A percentile compares a stretch with the other conserved stretches of the same genome.
Conservation (phyloP, 768 basidiomycete genomes). For the Nidularia pulvinata region DNA sequence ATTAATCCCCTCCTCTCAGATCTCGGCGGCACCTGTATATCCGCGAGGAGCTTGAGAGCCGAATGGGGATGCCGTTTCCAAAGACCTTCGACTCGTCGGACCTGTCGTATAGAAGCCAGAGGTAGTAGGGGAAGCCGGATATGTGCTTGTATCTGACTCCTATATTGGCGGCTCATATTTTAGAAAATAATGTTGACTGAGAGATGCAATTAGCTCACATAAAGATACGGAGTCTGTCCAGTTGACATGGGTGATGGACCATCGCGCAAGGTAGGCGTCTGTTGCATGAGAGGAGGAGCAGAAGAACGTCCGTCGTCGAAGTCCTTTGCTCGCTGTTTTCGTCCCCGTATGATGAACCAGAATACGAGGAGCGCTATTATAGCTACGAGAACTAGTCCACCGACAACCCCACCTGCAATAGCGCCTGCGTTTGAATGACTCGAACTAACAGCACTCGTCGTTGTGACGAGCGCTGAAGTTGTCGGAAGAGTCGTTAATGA, state of each 20-base stretch:
- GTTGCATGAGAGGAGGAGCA: background rate
- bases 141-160: slow-evolving; percentile 17
- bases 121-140: slow-evolving; percentile 17
- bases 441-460: background rate
- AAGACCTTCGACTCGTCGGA: slow-evolving; percentile 18
- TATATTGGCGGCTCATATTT: background rate
- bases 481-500: no score
- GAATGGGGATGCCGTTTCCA: slow-evolving; percentile 22
- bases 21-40: slow-evolving; percentile 28
- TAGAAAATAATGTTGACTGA: no score
- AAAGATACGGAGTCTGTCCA: background rate
- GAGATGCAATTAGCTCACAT: background rate
- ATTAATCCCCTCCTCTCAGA: slow-evolving; percentile 13
- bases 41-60: slow-evolving; percentile 10
- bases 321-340: background rate
- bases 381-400: slow-evolving; percentile 44
- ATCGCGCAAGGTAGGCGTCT: background rate
- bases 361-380: slow-evolving; percentile 29
- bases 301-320: background rate
- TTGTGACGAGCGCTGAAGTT: no score
- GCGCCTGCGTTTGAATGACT: slow-evolving; percentile 41
- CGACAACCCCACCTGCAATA: slow-evolving; percentile 63
- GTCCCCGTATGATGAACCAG: slow-evolving; percentile 26
- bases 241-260: background rate
- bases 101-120: slow-evolving; percentile 25